These are phyloP conservation scores for Pseudisothecium myosuroides DNA, from an alignment of 225 moss, liverwort and hornwort genomes.

Conservation along the genomic window DNA sequence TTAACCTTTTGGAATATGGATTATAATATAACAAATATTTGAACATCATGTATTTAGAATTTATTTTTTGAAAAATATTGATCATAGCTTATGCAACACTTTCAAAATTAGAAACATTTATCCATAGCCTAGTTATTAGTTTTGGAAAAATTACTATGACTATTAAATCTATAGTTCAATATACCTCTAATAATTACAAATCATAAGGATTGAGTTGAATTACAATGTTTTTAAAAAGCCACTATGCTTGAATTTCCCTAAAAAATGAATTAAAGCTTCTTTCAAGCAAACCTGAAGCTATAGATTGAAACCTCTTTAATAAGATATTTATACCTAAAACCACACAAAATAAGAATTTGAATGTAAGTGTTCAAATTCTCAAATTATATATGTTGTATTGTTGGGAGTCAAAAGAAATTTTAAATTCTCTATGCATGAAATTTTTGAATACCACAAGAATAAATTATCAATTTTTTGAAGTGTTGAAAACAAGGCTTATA, in stretches of 20 bases:
- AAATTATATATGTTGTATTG: neutral
- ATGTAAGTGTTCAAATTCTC: fast-evolving
- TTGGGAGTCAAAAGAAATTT: neutral
- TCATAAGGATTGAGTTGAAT: neutral
- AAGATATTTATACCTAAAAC: neutral
- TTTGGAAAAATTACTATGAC: neutral
- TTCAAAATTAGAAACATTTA: neutral
- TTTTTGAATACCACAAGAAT: neutral
- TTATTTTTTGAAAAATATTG: neutral
- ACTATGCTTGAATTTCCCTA: fast-evolving
- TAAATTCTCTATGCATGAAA: neutral
- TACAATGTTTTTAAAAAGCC: neutral
- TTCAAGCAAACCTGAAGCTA: neutral
- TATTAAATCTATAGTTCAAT: neutral
- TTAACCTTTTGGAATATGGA: neutral
- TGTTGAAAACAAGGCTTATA: neutral
- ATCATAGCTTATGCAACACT: neutral
- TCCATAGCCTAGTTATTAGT: neutral
- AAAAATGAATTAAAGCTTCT: neutral
- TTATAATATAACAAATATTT: neutral
- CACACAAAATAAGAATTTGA: neutral
- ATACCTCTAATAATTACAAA: neutral
- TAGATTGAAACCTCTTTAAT: neutral
- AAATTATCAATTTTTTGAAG: neutral
- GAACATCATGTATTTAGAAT: neutral